A percentile compares a stretch with the other conserved stretches of the same genome.
Evolutionary conservation across 192 early-diverging fungal species (phyloP).

Genomic region (Coemansia sp.): DNA sequence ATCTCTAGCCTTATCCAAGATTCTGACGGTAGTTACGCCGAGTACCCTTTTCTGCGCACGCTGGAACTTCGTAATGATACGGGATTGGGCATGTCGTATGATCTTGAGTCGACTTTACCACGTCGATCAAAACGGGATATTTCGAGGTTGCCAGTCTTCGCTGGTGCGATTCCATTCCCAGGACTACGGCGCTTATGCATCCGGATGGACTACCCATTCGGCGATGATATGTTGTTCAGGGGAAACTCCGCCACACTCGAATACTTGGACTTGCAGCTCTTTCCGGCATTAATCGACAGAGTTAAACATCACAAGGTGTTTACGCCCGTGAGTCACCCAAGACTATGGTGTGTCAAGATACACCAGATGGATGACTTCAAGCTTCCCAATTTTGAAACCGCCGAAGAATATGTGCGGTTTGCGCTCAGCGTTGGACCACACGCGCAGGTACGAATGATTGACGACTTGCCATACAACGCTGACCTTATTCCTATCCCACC

Average conservation of each 20-base stretch:
- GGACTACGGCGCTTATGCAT: not conserved
- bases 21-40: not conserved
- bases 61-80: not conserved
- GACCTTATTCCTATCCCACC: not conserved
- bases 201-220: not conserved
- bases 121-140: not conserved
- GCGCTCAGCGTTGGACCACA: not conserved
- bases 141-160: not conserved
- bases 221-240: conserved; percentile 2
- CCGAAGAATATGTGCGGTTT: not conserved
- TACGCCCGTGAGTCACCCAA: not conserved
- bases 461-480: not conserved
- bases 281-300: no score
- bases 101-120: not conserved
- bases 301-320: no score
- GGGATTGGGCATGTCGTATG: no score
- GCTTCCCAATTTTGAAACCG: not conserved
- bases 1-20: not conserved
- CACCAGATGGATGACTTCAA: no score
- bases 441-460: not conserved
- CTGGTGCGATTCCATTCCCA: not conserved
- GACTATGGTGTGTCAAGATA: no score
- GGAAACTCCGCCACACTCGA: not conserved
- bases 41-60: not conserved
- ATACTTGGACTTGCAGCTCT: not conserved